A percentile compares a stretch with the other conserved stretches of the same genome.
Evolutionary conservation across 1,139 yeast species (phyloP).

Genomic region (Candida labiduridarum): DNA sequence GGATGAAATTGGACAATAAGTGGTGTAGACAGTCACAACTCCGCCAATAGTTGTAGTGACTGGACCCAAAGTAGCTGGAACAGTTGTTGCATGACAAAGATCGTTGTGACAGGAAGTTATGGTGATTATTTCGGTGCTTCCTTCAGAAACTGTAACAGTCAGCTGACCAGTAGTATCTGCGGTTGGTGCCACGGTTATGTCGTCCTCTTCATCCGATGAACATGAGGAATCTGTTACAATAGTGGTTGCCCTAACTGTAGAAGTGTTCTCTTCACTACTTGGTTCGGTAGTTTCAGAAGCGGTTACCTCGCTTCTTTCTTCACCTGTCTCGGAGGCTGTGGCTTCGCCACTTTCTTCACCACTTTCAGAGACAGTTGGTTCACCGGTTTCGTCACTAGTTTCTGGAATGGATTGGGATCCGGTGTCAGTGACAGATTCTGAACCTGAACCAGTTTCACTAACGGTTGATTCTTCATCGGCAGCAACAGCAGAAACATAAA

Average conservation of each 20-base stretch:
- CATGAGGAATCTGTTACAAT: not conserved
- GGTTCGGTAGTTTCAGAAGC: not conserved
- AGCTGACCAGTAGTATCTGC: not conserved
- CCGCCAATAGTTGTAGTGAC: conserved; percentile 13
- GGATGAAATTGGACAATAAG: conserved; percentile 27
- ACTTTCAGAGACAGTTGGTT: no score
- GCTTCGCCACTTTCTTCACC: conserved; percentile 27
- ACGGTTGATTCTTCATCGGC: conserved; percentile 17
- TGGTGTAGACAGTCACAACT: conserved; percentile 16
- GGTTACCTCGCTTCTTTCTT: not conserved
- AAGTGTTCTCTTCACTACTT: not conserved
- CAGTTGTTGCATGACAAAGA: conserved; percentile 32
- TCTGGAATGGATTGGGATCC: conserved; percentile 22
- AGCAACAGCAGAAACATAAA: conserved; percentile 16
- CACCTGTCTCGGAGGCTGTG: conserved; percentile 7
- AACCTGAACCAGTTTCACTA: conserved; percentile 21
- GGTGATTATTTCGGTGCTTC: conserved; percentile 23
- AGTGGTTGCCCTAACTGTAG: not conserved
- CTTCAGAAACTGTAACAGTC: conserved; percentile 10
- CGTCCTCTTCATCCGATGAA: conserved; percentile 12
- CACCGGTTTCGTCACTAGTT: conserved; percentile 11
- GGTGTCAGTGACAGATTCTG: conserved; percentile 24
- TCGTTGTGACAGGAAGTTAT: conserved; percentile 50
- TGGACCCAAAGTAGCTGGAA: conserved; percentile 17
- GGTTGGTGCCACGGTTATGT: not conserved